Percentiles rank a stretch among this genome's conserved stretches.
These are phyloP conservation scores for Allomyces javanicus DNA, from an alignment of 192 early-diverging fungal species.

Conservation along the genomic window DNA sequence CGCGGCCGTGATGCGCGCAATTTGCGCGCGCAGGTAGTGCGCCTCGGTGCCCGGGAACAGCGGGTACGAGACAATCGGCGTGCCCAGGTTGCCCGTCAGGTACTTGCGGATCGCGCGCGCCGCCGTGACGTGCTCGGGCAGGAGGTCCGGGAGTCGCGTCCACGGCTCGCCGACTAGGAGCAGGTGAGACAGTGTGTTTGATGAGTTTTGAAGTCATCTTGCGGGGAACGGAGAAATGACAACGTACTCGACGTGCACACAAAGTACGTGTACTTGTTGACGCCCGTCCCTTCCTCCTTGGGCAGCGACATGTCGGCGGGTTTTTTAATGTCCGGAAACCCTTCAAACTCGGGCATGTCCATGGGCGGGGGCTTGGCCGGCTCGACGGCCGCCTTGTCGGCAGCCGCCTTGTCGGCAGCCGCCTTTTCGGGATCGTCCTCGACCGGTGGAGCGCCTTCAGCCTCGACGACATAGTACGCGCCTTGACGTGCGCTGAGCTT, in stretches of 20 bases:
- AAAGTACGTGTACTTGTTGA: slow-evolving; percentile 43
- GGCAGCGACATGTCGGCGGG: slow-evolving; percentile 14
- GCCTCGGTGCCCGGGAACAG: slow-evolving; percentile 32
- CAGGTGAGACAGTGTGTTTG: not conserved
- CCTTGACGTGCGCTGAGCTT: slow-evolving; percentile 17
- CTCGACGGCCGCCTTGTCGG: slow-evolving; percentile 5
- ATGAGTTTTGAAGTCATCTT: too few relatives aligned
- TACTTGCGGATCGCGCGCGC: slow-evolving; percentile 27
- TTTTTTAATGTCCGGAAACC: slow-evolving; percentile 16
- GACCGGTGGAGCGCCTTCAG: slow-evolving; percentile 28
- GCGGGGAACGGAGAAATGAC: too few relatives aligned
- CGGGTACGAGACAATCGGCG: slow-evolving; percentile 29
- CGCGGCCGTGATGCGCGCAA: slow-evolving; percentile 31
- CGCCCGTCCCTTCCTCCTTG: slow-evolving; percentile 21
- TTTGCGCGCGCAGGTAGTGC: slow-evolving; percentile 39
- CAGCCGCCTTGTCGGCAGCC: not conserved
- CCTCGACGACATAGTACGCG: slow-evolving; percentile 25
- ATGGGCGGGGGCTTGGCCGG: slow-evolving; percentile 3
- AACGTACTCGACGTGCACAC: slow-evolving; percentile 24
- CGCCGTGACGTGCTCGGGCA: slow-evolving; percentile 32
- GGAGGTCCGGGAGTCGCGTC: slow-evolving; percentile 30
- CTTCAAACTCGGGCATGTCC: slow-evolving; percentile 1
- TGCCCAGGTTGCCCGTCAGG: slow-evolving; percentile 29
- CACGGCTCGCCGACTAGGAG: slow-evolving; percentile 25
- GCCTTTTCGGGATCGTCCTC: slow-evolving; percentile 27